Evolutionary conservation across 257 asterid genomes (phyloP).

Genomic region (Prunella vulgaris): DNA sequence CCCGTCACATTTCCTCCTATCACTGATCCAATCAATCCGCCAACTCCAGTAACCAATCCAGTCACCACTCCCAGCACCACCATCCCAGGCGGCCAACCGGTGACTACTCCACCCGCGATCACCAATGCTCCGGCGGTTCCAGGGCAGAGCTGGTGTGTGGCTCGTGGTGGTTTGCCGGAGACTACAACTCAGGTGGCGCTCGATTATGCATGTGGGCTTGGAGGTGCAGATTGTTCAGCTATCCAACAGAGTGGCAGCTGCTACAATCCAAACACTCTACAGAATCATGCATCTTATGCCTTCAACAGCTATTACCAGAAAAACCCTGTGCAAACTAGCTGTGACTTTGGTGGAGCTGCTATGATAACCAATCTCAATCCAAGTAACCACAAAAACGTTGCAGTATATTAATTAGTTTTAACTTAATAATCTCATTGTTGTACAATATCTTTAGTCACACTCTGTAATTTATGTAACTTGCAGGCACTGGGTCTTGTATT

Average conservation of each 20-base stretch:
- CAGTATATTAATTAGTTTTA: background rate
- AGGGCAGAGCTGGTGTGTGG: constrained; percentile 94
- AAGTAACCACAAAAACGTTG: constrained; percentile 41
- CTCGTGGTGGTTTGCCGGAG: constrained; percentile 53
- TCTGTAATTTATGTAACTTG: background rate
- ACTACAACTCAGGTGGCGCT: constrained; percentile 58
- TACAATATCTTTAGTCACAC: background rate
- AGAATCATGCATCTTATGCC: constrained; percentile 80
- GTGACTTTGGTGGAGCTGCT: constrained; percentile 90
- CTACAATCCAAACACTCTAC: constrained; percentile 59
- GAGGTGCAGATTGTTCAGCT: constrained; percentile 78
- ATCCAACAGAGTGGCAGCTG: constrained; percentile 69
- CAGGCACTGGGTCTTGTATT: constrained; percentile 84
- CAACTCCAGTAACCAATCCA: constrained; percentile 40
- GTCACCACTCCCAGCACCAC: constrained; percentile 36
- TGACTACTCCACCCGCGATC: constrained; percentile 35
- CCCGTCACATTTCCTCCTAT: constrained; percentile 33
- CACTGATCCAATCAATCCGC: constrained; percentile 7
- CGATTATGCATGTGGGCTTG: constrained; percentile 90
- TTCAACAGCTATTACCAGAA: constrained; percentile 79
- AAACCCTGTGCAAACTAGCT: constrained; percentile 73
- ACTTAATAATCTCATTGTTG: background rate
- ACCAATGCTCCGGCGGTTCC: constrained; percentile 35
- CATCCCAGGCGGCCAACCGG: constrained; percentile 30
- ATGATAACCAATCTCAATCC: constrained; percentile 61